Conservation (phyloP, 129 eudicot species). For the Gnaphalium uliginosum region DNA sequence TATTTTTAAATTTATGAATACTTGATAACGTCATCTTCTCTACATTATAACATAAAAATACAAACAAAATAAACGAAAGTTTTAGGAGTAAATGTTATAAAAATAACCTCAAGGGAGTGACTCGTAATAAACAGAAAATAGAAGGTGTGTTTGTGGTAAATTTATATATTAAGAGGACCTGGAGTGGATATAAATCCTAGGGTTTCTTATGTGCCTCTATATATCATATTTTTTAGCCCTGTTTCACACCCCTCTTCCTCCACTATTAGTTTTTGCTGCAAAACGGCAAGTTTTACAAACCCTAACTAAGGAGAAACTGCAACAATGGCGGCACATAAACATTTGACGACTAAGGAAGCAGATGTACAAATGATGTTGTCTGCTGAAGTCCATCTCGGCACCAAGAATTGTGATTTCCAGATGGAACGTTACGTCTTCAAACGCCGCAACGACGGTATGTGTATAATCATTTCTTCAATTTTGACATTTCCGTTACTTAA, state of each 20-base stretch:
- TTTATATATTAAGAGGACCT: neutral
- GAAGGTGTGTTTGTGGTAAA: neutral
- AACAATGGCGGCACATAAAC: constrained; percentile 32
- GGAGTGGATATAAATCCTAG: constrained; percentile 15
- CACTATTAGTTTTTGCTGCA: constrained; percentile 19
- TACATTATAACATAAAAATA: no score
- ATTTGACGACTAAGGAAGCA: constrained; percentile 52
- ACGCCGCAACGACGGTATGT: constrained; percentile 62
- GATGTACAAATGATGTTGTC: constrained; percentile 82
- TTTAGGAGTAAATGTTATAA: no score
- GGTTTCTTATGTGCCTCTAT: constrained; percentile 32
- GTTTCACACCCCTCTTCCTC: neutral
- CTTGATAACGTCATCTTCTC: no score
- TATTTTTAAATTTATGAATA: no score
- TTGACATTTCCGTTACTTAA: no score
- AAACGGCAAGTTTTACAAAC: constrained; percentile 31
- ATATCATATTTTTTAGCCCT: constrained; percentile 15
- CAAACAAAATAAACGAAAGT: no score
- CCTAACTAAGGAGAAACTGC: constrained; percentile 21
- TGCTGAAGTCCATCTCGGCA: constrained; percentile 78
- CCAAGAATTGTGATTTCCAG: constrained; percentile 76
- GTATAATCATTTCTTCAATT: neutral
- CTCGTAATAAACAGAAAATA: constrained; percentile 3
- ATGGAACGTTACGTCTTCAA: constrained; percentile 80
- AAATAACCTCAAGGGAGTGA: neutral